Base-by-base conservation (phyloP, 257 asterid species). In the Forsythia viridissima region DNA sequence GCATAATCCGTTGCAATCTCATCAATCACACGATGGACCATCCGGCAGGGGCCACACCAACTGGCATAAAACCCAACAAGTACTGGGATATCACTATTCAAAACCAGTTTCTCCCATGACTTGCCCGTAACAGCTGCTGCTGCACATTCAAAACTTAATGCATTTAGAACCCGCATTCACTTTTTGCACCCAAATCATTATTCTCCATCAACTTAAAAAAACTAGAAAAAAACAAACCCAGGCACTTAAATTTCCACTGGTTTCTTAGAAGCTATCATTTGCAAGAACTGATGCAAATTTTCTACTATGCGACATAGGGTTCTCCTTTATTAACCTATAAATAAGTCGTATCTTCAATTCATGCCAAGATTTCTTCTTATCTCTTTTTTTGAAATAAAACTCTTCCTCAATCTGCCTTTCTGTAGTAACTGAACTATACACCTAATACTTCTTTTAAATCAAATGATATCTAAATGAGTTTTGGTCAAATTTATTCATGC, bases 21-120 rank as follows among this genome's bases (percentile, higher is more conserved):
- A 52, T 92, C 96, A 3, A 94, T 90, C 24, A 91, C 93, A 71
- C 97, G 91, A 68, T 94, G 99, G 78, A 93, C 98, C 97, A 94
- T 93, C 76, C 86, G 87, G 85, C 98, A 94, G 20, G 98, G 99
- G 34, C 98, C 99, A 79, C 97, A 94, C 98, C 99, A 95, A 77
- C 92, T 89, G 38, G 98, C 88, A 20, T 89, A 88, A 76, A 95
- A 93, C 75, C 92, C 97, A 12, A 95, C 97, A 3, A 93, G 96
- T 40, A 93, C 99, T 7, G 97, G 94, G 8, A 76, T 24, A 12
- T 92, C 91, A 30, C 97, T 93, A 57, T 76, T 75, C 69, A 89
- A 66, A 71, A 94, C 79, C 83, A 89, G 82, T 73, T 91, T 87
- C 71, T 91, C 90, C 97, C 97, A 93, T 30, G 99, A 91, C 74